Evolutionary conservation across 2,329 filamentous ascomycete species (phyloP).

Genomic region (Cladophialophora yegresii): DNA sequence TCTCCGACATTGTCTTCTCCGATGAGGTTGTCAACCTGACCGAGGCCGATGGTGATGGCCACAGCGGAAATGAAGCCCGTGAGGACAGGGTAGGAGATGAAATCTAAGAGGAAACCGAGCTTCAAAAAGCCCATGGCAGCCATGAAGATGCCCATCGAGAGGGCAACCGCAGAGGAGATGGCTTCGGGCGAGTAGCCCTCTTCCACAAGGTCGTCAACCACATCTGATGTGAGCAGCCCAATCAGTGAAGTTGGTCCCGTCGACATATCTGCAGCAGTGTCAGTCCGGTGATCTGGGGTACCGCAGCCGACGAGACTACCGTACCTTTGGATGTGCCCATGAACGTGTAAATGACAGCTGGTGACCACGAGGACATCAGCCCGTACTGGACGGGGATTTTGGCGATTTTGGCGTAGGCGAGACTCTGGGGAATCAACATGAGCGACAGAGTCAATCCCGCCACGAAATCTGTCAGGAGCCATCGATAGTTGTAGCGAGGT

Average conservation of each 20-base stretch:
- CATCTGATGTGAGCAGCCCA: conserved; percentile 63
- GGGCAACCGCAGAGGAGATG: conserved; percentile 63
- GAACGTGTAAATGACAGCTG: conserved; percentile 59
- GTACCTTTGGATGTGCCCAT: conserved; percentile 65
- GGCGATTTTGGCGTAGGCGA: conserved; percentile 65
- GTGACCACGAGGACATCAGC: conserved; percentile 62
- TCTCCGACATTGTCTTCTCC: conserved; percentile 56
- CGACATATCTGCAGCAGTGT: conserved; percentile 52
- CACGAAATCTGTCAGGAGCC: conserved; percentile 63
- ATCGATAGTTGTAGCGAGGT: conserved; percentile 61
- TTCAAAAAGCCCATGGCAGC: conserved; percentile 63
- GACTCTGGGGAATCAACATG: conserved; percentile 62
- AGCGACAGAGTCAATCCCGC: conserved; percentile 63
- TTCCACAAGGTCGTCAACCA: conserved; percentile 55
- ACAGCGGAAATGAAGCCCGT: conserved; percentile 68
- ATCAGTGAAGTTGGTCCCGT: conserved; percentile 66
- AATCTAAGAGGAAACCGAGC: conserved; percentile 66
- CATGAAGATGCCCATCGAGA: conserved; percentile 64
- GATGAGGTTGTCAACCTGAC: conserved; percentile 64
- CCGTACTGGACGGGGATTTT: conserved; percentile 63
- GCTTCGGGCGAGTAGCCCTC: conserved; percentile 57
- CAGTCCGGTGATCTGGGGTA: conserved; percentile 3
- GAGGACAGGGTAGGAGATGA: conserved; percentile 65
- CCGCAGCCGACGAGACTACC: conserved; percentile 2
- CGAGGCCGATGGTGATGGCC: conserved; percentile 65